phyloP scores from a whole-genome alignment of 2,329 filamentous ascomycete species.

The Sclerotinia borealis region DNA sequence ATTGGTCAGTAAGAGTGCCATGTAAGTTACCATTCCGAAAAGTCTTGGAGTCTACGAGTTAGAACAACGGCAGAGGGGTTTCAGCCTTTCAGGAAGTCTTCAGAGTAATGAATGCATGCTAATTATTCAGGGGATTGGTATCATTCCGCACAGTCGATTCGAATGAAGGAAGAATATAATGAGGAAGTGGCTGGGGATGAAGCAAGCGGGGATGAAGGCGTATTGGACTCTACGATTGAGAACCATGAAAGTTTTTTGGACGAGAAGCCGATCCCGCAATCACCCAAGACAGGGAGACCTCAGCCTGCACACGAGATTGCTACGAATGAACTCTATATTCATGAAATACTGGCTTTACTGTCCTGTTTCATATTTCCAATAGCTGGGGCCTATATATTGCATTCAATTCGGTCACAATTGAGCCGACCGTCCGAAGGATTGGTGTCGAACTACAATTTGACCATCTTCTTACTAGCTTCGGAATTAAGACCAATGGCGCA shows the following conservation, averaged over 20 bases:
- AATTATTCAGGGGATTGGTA: conserved; percentile 60
- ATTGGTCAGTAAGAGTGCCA: conserved; percentile 85
- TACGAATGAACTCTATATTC: conserved; percentile 59
- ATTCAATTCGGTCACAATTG: conserved; percentile 72
- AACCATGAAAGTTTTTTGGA: conserved; percentile 24
- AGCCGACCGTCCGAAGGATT: conserved; percentile 79
- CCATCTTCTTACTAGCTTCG: conserved; percentile 80
- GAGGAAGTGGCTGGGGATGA: conserved; percentile 34
- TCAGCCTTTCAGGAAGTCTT: no score
- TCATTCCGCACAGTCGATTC: conserved; percentile 59
- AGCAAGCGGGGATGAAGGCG: conserved; percentile 41
- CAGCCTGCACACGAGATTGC: conserved; percentile 35
- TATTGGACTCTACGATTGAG: conserved; percentile 24
- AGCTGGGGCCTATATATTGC: conserved; percentile 76
- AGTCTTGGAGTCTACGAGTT: not conserved
- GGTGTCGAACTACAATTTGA: conserved; percentile 88
- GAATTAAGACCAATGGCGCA: conserved; percentile 81
- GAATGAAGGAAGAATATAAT: conserved; percentile 44
- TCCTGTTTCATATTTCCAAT: conserved; percentile 76
- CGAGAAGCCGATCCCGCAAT: conserved; percentile 14
- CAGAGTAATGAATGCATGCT: not conserved
- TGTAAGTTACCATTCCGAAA: conserved; percentile 40
- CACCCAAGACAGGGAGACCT: conserved; percentile 20
- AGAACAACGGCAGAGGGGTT: not conserved
- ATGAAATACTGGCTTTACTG: conserved; percentile 68